Base-by-base conservation (phyloP, 2,329 filamentous ascomycete species). In the Talaromyces sp. region DNA sequence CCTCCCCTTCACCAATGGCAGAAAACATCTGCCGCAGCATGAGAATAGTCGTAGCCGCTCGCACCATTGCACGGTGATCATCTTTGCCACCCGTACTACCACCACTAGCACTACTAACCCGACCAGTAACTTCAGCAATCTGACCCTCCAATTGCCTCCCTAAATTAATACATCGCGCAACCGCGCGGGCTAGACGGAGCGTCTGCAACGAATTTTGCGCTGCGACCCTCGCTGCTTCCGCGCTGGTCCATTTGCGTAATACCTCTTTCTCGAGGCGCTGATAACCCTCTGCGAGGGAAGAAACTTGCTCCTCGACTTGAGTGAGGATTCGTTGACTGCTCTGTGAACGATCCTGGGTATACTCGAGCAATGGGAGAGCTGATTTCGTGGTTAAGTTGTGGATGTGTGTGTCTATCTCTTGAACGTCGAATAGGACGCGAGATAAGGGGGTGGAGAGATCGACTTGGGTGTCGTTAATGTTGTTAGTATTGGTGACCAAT, bases 361-460 rank as follows among this genome's bases (percentile, higher is more conserved):
- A 84, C 33, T 87, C 81, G 21, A 99, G 84, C 31, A 99, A 82
- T 0, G 92, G 90, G 0, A 93, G 80, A 2, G 95, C 92, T 31
- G 88, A 90, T 66, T 90, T 88, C 2, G 92, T 95, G 5, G 93
- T 96, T 44, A 98, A 84, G 3, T 86, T 85, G 75, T 99, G 92
- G 66, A 99, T 96, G 73, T 96, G 92, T 0, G 93, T 96, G 77
- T 98, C 93, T 67, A 99, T 89, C 77, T 98, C 95, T 74, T 98
- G 95, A 2, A 95, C 88, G 77, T 99, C 95, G 77, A 99, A 99
- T 6, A 98, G 86, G 5, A 97, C 93, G 61, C 92, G 87, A 5
- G 93, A 96, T 55, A 99, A 84, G 2, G 95, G 93, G 16, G 95
- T 98, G 5, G 92, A 93, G 63, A 99, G 89, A 76, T 99, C 95